Conservation (phyloP, 495 filamentous ascomycete genomes). For the Clohesyomyces aquaticus region DNA sequence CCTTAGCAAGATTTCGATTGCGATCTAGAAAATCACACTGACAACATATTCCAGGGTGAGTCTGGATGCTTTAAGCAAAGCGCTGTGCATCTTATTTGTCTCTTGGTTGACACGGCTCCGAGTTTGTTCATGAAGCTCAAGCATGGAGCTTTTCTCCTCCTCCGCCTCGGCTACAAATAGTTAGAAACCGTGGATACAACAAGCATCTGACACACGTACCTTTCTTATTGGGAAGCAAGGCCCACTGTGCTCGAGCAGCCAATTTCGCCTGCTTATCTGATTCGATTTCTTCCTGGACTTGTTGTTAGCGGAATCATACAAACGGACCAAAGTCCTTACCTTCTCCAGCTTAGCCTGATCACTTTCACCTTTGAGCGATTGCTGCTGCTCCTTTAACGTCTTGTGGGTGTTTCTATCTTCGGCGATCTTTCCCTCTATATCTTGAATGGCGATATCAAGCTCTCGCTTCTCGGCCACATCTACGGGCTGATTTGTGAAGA, state of each 20-base stretch:
- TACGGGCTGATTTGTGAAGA: constrained; percentile 79
- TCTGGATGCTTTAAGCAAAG: constrained; percentile 65
- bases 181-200: constrained; percentile 39
- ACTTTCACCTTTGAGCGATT: background rate
- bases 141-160: background rate
- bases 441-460: constrained; percentile 42
- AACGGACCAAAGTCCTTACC: constrained; percentile 50
- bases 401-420: background rate
- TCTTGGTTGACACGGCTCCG: constrained; percentile 50
- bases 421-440: background rate
- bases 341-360: constrained; percentile 24
- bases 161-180: constrained; percentile 10
- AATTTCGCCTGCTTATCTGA: constrained; percentile 62
- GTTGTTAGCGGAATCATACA: background rate
- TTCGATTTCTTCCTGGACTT: constrained; percentile 51
- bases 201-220: constrained; percentile 50
- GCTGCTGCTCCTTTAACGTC: constrained; percentile 43
- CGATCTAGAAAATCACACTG: constrained; percentile 38
- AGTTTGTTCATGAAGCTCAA: background rate
- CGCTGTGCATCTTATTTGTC: constrained; percentile 57
- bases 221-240: constrained; percentile 70
- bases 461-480: constrained; percentile 62
- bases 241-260: constrained; percentile 61
- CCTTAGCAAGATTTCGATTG: constrained; percentile 19
- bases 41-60: constrained; percentile 67